A percentile compares a stretch with the other conserved stretches of the same genome.
Evolutionary conservation across 768 basidiomycete species (phyloP).

Genomic region (Multifurca ochricompacta): DNA sequence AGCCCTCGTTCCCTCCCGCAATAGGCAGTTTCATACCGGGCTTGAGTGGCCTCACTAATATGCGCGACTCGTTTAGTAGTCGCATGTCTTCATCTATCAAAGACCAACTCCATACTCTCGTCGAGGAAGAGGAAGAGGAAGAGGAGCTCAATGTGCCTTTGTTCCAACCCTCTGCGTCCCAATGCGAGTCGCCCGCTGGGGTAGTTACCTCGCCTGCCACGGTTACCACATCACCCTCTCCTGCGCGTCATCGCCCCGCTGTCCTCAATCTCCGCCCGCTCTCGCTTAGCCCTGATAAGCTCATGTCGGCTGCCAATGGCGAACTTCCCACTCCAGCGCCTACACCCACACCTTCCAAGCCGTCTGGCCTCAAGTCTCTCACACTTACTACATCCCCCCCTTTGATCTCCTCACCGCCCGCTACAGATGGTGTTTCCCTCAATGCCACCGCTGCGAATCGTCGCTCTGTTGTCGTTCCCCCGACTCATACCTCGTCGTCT

Average conservation of each 20-base stretch:
- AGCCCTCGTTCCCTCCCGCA: conserved; percentile 49
- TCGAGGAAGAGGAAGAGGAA: conserved; percentile 86
- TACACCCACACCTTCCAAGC: conserved; percentile 46
- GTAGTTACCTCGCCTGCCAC: conserved; percentile 13
- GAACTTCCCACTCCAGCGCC: conserved; percentile 31
- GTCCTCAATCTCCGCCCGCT: conserved; percentile 63
- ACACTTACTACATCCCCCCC: conserved; percentile 34
- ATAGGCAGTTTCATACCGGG: conserved; percentile 35
- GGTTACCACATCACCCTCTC: conserved; percentile 25
- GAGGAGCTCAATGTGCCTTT: conserved; percentile 42
- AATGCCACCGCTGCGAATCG: conserved; percentile 25
- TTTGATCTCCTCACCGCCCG: conserved; percentile 13
- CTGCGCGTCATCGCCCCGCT: conserved; percentile 54
- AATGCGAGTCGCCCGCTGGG: background rate
- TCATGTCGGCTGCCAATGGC: conserved; percentile 27
- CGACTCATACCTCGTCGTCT: conserved; percentile 25
- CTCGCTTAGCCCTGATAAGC: conserved; percentile 52
- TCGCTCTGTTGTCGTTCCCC: conserved; percentile 29
- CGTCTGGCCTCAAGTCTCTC: conserved; percentile 44
- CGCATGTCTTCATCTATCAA: conserved; percentile 60
- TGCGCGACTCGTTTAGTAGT: conserved; percentile 78
- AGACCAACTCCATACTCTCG: conserved; percentile 68
- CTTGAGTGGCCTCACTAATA: conserved; percentile 40
- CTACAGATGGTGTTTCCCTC: background rate
- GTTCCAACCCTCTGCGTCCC: conserved; percentile 16